Evolutionary conservation across 1,284 basidiomycete species (phyloP).

Genomic region (Filobasidium uniguttulatum): DNA sequence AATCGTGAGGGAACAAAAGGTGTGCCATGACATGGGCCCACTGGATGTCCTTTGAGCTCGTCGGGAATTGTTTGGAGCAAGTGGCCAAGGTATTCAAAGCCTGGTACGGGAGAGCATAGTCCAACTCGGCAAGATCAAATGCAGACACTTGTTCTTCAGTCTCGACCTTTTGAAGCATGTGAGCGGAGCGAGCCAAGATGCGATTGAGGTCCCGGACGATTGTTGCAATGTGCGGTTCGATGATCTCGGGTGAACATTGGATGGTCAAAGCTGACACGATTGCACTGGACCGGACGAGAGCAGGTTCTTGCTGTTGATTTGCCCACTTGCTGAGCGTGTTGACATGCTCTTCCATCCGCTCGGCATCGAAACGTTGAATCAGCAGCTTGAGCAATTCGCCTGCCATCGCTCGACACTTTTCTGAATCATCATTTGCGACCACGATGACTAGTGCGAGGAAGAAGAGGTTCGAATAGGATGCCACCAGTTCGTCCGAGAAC

Average conservation of each 20-base stretch:
- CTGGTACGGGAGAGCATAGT: constrained; percentile 79
- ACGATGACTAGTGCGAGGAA: constrained; percentile 88
- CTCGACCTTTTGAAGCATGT: constrained; percentile 30
- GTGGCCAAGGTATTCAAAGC: constrained; percentile 55
- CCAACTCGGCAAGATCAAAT: constrained; percentile 43
- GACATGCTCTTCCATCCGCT: constrained; percentile 45
- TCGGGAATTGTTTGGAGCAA: constrained; percentile 46
- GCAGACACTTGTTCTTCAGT: constrained; percentile 34
- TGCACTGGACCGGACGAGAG: constrained; percentile 43
- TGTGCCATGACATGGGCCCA: constrained; percentile 56
- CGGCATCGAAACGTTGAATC: constrained; percentile 52
- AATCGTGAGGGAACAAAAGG: constrained; percentile 81
- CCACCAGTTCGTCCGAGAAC: constrained; percentile 62
- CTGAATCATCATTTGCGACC: constrained; percentile 82
- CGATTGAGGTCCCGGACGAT: constrained; percentile 46
- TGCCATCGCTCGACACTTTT: constrained; percentile 77
- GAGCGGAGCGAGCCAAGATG: constrained; percentile 44
- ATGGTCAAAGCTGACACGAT: constrained; percentile 44
- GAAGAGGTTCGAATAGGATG: constrained; percentile 74
- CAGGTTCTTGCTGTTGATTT: constrained; percentile 16
- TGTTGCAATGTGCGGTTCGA: constrained; percentile 42
- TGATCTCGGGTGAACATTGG: constrained; percentile 24
- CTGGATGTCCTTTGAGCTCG: constrained; percentile 40
- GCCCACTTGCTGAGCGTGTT: constrained; percentile 63
- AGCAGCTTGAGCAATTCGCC: constrained; percentile 67